Base-by-base conservation (phyloP, 306 rosid genomes). In the Dicorynia guianensis region DNA sequence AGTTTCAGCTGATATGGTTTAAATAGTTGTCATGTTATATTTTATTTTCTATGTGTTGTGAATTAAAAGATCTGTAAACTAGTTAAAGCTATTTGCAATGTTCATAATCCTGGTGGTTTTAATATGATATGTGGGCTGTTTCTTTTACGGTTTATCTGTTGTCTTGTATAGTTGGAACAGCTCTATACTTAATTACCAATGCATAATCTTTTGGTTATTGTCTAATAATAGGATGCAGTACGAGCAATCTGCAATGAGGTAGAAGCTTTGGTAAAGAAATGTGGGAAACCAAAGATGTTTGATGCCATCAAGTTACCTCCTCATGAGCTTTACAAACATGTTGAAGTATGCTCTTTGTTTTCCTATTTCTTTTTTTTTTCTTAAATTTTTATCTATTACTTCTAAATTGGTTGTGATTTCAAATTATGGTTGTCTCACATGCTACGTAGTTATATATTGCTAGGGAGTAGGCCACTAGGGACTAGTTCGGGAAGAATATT, bases 241-340 rank as follows among this genome's bases (percentile, higher is more conserved):
- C 88, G 83, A 48, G 91, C 84, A 75, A 95, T 92, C 63, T 95
- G 99, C 86, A 89, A 83, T 33, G 97, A 90, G 79, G 90, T 95
- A 67, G 93, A 87, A 70, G 86, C 89, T 80, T 82, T 95, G 85
- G 99, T 95, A 56, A 87, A 87, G 85, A 84, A 83, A 82, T 90
- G 93, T 83, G 99, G 97, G 75, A 95, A 92, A 77, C 96, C 96
- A 48, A 95, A 95, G 85, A 90, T 95, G 97, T 81, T 82, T 62
- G 99, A 95, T 74, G 97, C 97, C 67, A 84, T 95, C 87, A 87
- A 82, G 82, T 86, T 95, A 73, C 99, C 99, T 86, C 97, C 97
- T 69, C 91, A 85, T 8, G 91, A 89, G 88, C 91, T 95, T 57
- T 95, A 90, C 84, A 76, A 89, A 72, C 84, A 86, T 72, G 90